These are phyloP conservation scores for Exophiala bonariae DNA, from an alignment of 2,329 filamentous ascomycete species.

Conservation along the genomic window DNA sequence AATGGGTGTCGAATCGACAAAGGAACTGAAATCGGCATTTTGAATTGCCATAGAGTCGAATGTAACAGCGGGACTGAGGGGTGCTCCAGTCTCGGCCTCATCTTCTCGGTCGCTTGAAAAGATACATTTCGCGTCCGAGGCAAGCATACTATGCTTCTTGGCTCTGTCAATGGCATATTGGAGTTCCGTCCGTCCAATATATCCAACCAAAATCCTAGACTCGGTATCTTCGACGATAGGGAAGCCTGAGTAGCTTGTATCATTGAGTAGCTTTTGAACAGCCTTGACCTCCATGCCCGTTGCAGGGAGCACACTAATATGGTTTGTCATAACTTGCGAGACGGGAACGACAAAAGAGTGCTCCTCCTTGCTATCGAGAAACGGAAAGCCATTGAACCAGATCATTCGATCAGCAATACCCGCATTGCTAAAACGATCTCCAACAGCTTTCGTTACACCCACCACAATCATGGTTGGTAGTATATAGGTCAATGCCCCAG, in stretches of 20 bases:
- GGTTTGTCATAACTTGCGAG: conserved; percentile 82
- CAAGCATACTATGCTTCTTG: conserved; percentile 67
- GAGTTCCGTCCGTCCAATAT: conserved; percentile 89
- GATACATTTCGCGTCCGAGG: conserved; percentile 67
- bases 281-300: conserved; percentile 73
- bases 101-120: conserved; percentile 61
- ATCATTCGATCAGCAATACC: conserved; percentile 98
- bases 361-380: conserved; percentile 95
- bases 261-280: conserved; percentile 71
- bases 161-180: conserved; percentile 85
- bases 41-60: conserved; percentile 63
- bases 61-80: conserved; percentile 45
- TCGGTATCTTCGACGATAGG: conserved; percentile 77
- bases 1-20: conserved; percentile 85
- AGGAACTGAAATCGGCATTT: conserved; percentile 77
- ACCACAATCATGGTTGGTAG: conserved; percentile 99
- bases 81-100: conserved; percentile 23
- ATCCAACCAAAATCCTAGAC: conserved; percentile 76
- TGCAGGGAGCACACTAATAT: conserved; percentile 68
- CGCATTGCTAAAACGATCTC: conserved; percentile 88
- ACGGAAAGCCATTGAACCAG: conserved; percentile 96
- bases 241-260: conserved; percentile 87
- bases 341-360: conserved; percentile 95
- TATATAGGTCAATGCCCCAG: conserved; percentile 95
- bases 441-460: conserved; percentile 90